Conservation (phyloP, 2,329 filamentous ascomycete genomes). For the Aspergillus neoniger region DNA sequence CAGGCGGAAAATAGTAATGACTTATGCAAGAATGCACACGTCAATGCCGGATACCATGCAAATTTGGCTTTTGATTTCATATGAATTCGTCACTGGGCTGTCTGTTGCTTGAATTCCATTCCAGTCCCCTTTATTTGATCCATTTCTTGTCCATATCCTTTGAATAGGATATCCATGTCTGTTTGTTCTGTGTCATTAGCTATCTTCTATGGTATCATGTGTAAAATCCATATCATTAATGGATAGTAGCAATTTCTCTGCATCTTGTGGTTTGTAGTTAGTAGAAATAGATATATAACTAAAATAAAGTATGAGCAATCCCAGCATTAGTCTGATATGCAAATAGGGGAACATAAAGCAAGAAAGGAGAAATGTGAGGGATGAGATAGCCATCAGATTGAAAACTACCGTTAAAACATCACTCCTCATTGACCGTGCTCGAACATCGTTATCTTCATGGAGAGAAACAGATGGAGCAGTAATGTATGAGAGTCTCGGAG, state of each 20-base stretch:
- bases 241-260: too few species aligned
- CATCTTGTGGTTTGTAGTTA: too few species aligned
- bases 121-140: background rate
- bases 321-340: too few species aligned
- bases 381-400: slow-evolving; percentile 38
- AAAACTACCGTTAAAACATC: slow-evolving; percentile 44
- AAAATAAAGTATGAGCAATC: too few species aligned
- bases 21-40: slow-evolving; percentile 11
- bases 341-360: too few species aligned
- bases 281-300: too few species aligned
- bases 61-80: slow-evolving; percentile 48
- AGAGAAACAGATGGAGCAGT: slow-evolving; percentile 34
- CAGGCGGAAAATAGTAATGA: slow-evolving; percentile 27
- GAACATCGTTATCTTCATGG: slow-evolving; percentile 33
- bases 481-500: slow-evolving; percentile 27
- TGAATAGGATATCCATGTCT: too few species aligned
- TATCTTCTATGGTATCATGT: too few species aligned
- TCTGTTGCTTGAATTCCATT: background rate
- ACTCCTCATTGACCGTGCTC: slow-evolving; percentile 43
- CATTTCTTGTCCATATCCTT: background rate
- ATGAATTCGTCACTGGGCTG: slow-evolving; percentile 42
- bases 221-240: too few species aligned
- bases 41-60: slow-evolving; percentile 44
- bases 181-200: too few species aligned
- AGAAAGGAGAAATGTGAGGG: too few species aligned